A percentile compares a stretch with the other conserved stretches of the same genome.
These are phyloP conservation scores for Brettanomyces nanus DNA, from an alignment of 805 yeast genomes.

Conservation along the genomic window DNA sequence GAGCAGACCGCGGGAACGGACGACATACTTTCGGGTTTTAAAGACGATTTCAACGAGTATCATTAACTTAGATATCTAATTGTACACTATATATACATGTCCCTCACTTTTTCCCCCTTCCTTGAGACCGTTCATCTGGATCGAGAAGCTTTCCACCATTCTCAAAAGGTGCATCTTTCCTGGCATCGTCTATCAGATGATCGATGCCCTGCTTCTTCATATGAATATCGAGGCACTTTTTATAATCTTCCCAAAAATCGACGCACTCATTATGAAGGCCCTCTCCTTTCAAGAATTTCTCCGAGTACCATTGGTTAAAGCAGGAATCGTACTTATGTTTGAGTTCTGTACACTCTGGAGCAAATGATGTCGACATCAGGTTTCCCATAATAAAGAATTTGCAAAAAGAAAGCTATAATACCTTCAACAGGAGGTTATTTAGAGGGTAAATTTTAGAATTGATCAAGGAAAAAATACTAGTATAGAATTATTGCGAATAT, in stretches of 20 bases:
- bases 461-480: no score
- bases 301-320: conserved; percentile 92
- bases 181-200: conserved; percentile 79
- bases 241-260: conserved; percentile 80
- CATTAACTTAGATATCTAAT: conserved; percentile 10
- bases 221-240: conserved; percentile 72
- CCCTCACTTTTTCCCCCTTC: neutral
- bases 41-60: conserved; percentile 26
- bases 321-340: conserved; percentile 87
- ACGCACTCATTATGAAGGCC: conserved; percentile 79
- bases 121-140: neutral
- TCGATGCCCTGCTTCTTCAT: conserved; percentile 68
- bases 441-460: no score
- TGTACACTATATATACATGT: no score
- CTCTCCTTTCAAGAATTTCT: conserved; percentile 61
- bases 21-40: conserved; percentile 5
- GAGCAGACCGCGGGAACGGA: conserved; percentile 2
- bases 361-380: conserved; percentile 78
- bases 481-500: no score
- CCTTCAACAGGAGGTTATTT: neutral
- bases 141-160: conserved; percentile 43
- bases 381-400: conserved; percentile 64
- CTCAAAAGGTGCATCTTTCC: conserved; percentile 84
- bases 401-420: neutral
- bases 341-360: conserved; percentile 90